Conservation (phyloP, 2,329 filamentous ascomycete genomes). For the Pseudogymnoascus sp. region DNA sequence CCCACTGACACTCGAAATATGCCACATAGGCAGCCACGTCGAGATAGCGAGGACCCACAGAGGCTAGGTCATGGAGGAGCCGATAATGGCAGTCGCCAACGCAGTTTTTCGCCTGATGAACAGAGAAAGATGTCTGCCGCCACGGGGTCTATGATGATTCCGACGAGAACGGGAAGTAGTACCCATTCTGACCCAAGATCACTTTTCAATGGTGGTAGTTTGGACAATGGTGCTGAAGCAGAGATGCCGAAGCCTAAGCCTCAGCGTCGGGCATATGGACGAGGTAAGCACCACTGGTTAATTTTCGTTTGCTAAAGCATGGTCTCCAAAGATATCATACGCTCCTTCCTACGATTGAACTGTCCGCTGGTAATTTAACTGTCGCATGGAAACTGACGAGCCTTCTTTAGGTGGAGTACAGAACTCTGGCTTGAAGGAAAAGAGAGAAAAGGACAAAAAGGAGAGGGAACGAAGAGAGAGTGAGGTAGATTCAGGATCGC, state of each 20-base stretch:
- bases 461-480: conserved; percentile 12
- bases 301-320: not conserved
- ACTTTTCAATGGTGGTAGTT: conserved; percentile 5
- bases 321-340: conserved; percentile 4
- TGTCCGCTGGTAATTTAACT: conserved; percentile 43
- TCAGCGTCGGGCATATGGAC: conserved; percentile 43
- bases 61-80: not conserved
- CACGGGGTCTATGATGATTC: conserved; percentile 12
- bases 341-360: conserved; percentile 11
- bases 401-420: conserved; percentile 37
- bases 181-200: conserved; percentile 14
- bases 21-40: not conserved
- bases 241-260: conserved; percentile 37
- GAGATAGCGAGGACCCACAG: conserved; percentile 2
- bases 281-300: conserved; percentile 36
- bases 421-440: conserved; percentile 26
- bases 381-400: conserved; percentile 37
- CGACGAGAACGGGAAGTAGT: conserved; percentile 12
- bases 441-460: conserved; percentile 14
- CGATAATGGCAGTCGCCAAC: not conserved
- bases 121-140: conserved; percentile 10
- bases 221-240: conserved; percentile 32
- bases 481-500: conserved; percentile 2
- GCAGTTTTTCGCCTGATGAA: not conserved
- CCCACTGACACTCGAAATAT: not conserved